Percentiles rank a stretch among this genome's conserved stretches.
Evolutionary conservation across 345 rosid genomes (phyloP).

Genomic region (Moringa oleifera): DNA sequence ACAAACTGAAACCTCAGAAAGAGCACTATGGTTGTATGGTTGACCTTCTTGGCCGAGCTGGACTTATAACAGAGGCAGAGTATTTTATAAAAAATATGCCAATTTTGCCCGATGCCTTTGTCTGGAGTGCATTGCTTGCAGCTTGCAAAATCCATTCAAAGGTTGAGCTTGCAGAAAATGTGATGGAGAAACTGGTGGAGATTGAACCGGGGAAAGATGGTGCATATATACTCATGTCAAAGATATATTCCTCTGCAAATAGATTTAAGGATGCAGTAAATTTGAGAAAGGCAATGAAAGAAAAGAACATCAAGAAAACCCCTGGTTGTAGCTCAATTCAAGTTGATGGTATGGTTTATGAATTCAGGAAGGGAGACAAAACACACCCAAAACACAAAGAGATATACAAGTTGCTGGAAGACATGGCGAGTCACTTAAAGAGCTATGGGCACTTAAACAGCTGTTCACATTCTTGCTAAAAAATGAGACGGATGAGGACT

Average conservation of each 20-base stretch:
- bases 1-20: slow-evolving; percentile 40
- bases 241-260: slow-evolving; percentile 41
- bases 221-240: slow-evolving; percentile 46
- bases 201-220: slow-evolving; percentile 38
- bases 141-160: slow-evolving; percentile 41
- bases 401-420: slow-evolving; percentile 24
- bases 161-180: slow-evolving; percentile 44
- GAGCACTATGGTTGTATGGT: slow-evolving; percentile 60
- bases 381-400: slow-evolving; percentile 28
- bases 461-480: too few relatives aligned
- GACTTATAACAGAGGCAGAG: slow-evolving; percentile 32
- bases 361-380: slow-evolving; percentile 48
- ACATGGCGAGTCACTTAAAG: slow-evolving; percentile 25
- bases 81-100: slow-evolving; percentile 43
- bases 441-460: slow-evolving; percentile 4
- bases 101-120: slow-evolving; percentile 38
- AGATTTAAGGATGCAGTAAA: slow-evolving; percentile 47
- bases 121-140: slow-evolving; percentile 52
- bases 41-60: slow-evolving; percentile 56
- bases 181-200: slow-evolving; percentile 27
- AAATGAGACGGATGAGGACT: too few relatives aligned
- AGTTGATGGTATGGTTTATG: slow-evolving; percentile 39
- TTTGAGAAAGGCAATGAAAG: slow-evolving; percentile 45
- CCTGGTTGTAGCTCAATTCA: slow-evolving; percentile 60
- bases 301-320: slow-evolving; percentile 34